A percentile compares a stretch with the other conserved stretches of the same genome.
These are phyloP conservation scores for Pichia occidentalis DNA, from an alignment of 805 yeast species.

Conservation along the genomic window DNA sequence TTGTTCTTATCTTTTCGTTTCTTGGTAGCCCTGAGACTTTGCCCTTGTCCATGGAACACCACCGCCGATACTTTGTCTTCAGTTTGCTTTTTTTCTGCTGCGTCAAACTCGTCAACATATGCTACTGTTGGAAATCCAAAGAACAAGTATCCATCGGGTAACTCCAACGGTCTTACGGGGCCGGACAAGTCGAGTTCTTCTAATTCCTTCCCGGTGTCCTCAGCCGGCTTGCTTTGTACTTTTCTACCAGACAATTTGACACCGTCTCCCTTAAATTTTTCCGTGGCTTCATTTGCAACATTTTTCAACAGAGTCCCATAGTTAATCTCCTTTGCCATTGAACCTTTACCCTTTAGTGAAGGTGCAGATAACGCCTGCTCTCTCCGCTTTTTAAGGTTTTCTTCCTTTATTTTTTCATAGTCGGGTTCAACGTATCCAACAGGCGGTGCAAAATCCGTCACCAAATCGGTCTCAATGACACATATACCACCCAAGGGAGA, in stretches of 20 bases:
- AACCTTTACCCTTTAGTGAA: slow-evolving; percentile 38
- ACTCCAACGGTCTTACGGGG: slow-evolving; percentile 60
- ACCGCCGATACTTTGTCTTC: slow-evolving; percentile 2
- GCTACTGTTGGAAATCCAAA: slow-evolving; percentile 83
- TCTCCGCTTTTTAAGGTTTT: slow-evolving; percentile 31
- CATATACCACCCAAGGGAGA: slow-evolving; percentile 63
- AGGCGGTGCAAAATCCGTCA: slow-evolving; percentile 97
- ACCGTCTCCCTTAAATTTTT: slow-evolving; percentile 54
- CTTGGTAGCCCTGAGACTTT: slow-evolving; percentile 48
- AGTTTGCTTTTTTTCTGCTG: slow-evolving; percentile 19
- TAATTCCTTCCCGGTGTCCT: slow-evolving; percentile 16
- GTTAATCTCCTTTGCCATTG: slow-evolving; percentile 71
- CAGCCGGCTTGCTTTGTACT: slow-evolving; percentile 15
- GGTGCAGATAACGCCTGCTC: slow-evolving; percentile 34
- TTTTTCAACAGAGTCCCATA: slow-evolving; percentile 53
- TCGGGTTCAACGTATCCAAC: slow-evolving; percentile 97
- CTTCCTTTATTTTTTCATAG: slow-evolving; percentile 37
- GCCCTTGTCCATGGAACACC: slow-evolving; percentile 62
- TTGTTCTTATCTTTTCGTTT: slow-evolving; percentile 58
- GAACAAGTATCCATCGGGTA: slow-evolving; percentile 83
- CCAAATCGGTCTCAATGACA: slow-evolving; percentile 94
- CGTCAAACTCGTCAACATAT: slow-evolving; percentile 35
- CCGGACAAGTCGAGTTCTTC: slow-evolving; percentile 43
- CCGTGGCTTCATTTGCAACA: slow-evolving; percentile 27
- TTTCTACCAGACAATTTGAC: slow-evolving; percentile 63